Conservation (phyloP, 2,329 filamentous ascomycete species). For the Plectosphaerella cucumerina region DNA sequence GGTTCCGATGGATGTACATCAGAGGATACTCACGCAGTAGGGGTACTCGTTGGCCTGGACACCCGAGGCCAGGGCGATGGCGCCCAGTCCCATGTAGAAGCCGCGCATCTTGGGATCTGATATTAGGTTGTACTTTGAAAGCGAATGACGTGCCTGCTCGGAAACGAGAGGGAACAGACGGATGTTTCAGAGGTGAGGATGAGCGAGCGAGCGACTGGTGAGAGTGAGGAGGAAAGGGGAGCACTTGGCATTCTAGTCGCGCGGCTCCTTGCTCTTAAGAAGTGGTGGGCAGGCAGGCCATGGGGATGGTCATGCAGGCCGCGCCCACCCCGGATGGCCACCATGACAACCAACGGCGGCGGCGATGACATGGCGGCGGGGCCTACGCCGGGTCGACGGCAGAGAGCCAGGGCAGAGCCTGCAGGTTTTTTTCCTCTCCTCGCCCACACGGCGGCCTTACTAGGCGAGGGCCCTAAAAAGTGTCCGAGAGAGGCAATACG, state of each 20-base stretch:
- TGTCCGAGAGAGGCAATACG: background rate
- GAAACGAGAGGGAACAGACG: constrained; percentile 14
- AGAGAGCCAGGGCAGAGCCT: too few species aligned
- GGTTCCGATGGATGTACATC: background rate
- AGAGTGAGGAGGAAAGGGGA: background rate
- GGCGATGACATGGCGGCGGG: background rate
- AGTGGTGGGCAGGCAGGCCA: background rate
- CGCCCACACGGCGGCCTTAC: background rate
- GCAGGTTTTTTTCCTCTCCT: background rate
- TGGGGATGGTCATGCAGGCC: too few species aligned
- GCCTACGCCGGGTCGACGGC: background rate
- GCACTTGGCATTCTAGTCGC: background rate
- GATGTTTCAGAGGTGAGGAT: background rate
- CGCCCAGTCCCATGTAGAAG: constrained; percentile 20
- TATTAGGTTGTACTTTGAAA: constrained; percentile 16
- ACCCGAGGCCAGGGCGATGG: constrained; percentile 18
- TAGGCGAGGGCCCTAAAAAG: background rate
- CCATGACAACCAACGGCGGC: background rate
- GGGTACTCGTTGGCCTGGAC: constrained; percentile 4
- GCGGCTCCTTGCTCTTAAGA: background rate
- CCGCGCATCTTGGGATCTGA: constrained; percentile 26
- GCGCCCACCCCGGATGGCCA: background rate
- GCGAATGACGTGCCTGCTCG: constrained; percentile 29
- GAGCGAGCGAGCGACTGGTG: background rate
- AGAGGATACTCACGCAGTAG: constrained; percentile 1